Conservation (phyloP, 352 stramenopile genomes). For the Halophytophthora polymorphica region DNA sequence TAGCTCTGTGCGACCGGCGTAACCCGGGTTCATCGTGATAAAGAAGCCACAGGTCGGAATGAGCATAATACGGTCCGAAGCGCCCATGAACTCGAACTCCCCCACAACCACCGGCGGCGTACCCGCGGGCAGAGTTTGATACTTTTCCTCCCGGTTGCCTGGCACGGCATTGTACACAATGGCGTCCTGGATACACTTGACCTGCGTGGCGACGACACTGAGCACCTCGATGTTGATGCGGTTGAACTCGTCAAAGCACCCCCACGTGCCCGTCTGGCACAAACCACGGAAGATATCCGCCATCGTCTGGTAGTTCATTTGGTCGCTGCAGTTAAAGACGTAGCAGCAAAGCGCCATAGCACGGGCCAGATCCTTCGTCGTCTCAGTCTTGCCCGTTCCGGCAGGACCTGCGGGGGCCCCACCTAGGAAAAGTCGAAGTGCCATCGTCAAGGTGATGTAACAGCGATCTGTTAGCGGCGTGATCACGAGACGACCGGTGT, state of each 20-base stretch:
- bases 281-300: slow-evolving; percentile 85
- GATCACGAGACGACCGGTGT: slow-evolving; percentile 92
- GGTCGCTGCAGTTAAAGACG: slow-evolving; percentile 89
- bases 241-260: slow-evolving; percentile 89
- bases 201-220: slow-evolving; percentile 81
- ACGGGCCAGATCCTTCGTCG: slow-evolving; percentile 81
- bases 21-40: slow-evolving; percentile 96
- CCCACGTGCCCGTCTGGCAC: slow-evolving; percentile 84
- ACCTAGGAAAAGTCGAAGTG: slow-evolving; percentile 94
- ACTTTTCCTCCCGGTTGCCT: slow-evolving; percentile 93
- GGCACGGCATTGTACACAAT: slow-evolving; percentile 89
- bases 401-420: slow-evolving; percentile 92
- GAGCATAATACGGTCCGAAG: slow-evolving; percentile 79
- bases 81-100: slow-evolving; percentile 87
- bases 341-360: slow-evolving; percentile 87
- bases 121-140: slow-evolving; percentile 89
- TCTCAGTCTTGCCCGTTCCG: slow-evolving; percentile 90
- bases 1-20: slow-evolving; percentile 85
- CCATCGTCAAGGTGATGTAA: slow-evolving; percentile 97
- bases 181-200: slow-evolving; percentile 84
- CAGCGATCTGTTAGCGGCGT: slow-evolving; percentile 95
- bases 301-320: slow-evolving; percentile 91
- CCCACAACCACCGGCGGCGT: slow-evolving; percentile 90
- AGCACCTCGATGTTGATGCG: slow-evolving; percentile 88
- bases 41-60: slow-evolving; percentile 91